These are phyloP conservation scores for Trichoderma sp. DNA, from an alignment of 2,329 filamentous ascomycete species.

Conservation along the genomic window DNA sequence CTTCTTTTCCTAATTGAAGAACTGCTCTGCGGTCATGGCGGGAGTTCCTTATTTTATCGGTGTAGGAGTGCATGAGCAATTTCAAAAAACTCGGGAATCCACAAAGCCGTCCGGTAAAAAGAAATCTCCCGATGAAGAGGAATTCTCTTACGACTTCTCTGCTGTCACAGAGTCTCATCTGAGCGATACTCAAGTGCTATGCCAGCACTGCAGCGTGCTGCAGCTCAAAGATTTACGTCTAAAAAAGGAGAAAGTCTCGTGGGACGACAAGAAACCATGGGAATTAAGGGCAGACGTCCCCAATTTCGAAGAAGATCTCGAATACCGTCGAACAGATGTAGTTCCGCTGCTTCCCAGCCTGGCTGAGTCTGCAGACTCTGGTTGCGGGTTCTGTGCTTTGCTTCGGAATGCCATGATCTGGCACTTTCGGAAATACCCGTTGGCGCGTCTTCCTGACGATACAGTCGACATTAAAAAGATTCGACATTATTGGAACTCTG, in stretches of 20 bases:
- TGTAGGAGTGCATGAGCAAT: background rate
- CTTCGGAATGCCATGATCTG: background rate
- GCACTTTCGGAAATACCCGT: background rate
- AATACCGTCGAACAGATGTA: background rate
- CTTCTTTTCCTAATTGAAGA: background rate
- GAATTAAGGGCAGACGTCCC: conserved; percentile 2
- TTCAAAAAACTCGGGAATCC: background rate
- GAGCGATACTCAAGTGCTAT: background rate
- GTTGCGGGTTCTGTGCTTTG: background rate
- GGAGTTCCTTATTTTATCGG: background rate
- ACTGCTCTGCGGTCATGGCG: background rate
- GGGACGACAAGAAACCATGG: background rate
- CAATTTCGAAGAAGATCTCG: background rate
- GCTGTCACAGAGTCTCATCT: background rate
- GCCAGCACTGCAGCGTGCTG: background rate
- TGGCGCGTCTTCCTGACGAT: background rate
- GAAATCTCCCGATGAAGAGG: background rate
- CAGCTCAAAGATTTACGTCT: background rate
- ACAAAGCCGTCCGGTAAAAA: background rate
- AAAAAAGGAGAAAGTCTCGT: too few species aligned
- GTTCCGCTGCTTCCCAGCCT: background rate
- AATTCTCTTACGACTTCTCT: background rate
- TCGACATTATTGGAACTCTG: background rate
- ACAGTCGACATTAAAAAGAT: background rate
- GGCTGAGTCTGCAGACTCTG: background rate